These are phyloP conservation scores for Trichoderma sp. DNA, from an alignment of 2,329 filamentous ascomycete genomes.

Conservation along the genomic window DNA sequence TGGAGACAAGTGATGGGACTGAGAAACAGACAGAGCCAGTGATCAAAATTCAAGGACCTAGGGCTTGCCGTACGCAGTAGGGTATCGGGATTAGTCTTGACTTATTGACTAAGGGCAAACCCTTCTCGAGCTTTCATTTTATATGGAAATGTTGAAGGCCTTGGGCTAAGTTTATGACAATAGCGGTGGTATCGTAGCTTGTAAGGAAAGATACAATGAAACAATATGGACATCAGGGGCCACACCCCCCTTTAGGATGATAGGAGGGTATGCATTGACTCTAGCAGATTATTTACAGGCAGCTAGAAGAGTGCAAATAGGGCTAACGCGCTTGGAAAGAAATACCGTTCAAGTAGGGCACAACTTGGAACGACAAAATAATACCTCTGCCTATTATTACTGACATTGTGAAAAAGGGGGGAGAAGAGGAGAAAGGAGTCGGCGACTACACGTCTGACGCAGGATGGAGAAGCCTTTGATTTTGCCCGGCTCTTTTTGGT, in stretches of 20 bases:
- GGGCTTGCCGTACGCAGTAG: neutral
- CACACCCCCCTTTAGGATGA: no score
- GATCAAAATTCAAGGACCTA: neutral
- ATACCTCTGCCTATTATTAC: neutral
- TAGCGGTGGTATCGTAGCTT: neutral
- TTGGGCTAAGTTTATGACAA: neutral
- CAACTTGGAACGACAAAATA: neutral
- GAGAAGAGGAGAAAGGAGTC: neutral
- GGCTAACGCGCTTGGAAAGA: slow-evolving; percentile 1
- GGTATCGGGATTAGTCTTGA: neutral
- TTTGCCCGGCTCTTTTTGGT: neutral
- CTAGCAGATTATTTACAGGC: neutral
- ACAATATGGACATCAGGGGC: neutral
- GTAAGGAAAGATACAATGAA: neutral
- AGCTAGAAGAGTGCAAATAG: neutral
- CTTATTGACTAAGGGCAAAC: neutral
- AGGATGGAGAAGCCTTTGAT: neutral
- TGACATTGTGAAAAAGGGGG: neutral
- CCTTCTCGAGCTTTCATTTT: neutral
- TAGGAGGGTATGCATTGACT: neutral
- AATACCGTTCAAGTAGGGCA: neutral
- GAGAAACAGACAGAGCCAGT: neutral
- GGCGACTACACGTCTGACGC: neutral
- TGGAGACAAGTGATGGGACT: neutral
- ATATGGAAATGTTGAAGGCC: neutral